Percentiles rank a stretch among this genome's conserved stretches.
Evolutionary conservation across 768 basidiomycete species (phyloP).

Genomic region (Paxillus ammoniavirescens): DNA sequence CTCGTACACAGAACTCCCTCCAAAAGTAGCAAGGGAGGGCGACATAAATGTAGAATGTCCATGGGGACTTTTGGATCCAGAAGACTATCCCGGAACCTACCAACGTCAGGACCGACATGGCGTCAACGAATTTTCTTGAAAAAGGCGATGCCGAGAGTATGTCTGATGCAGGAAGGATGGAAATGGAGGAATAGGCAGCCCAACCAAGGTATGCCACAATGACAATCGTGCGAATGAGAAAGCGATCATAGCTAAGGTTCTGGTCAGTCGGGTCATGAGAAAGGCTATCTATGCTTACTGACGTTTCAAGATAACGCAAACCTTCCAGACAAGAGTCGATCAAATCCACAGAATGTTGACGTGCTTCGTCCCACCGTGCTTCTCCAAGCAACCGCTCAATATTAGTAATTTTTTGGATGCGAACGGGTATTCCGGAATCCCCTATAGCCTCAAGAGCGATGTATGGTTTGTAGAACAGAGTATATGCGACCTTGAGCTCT

Average conservation of each 20-base stretch:
- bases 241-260: constrained; percentile 60
- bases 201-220: constrained; percentile 74
- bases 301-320: constrained; percentile 77
- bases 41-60: constrained; percentile 74
- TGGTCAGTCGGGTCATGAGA: constrained; percentile 2
- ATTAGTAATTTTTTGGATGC: constrained; percentile 32
- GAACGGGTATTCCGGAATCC: constrained; percentile 30
- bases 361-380: constrained; percentile 48
- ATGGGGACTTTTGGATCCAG: constrained; percentile 61
- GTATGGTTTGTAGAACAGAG: constrained; percentile 66
- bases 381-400: constrained; percentile 48
- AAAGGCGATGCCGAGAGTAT: neutral
- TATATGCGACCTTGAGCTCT: constrained; percentile 62
- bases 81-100: constrained; percentile 49
- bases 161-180: constrained; percentile 48
- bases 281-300: constrained; percentile 4
- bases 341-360: constrained; percentile 47
- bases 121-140: constrained; percentile 13
- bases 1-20: constrained; percentile 47
- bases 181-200: constrained; percentile 64
- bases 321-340: constrained; percentile 57
- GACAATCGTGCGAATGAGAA: constrained; percentile 68
- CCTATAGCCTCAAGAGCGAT: constrained; percentile 38
- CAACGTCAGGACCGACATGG: constrained; percentile 28
- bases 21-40: constrained; percentile 79